Evolutionary conservation across 1,284 basidiomycete species (phyloP).

Genomic region (Sphagnurus paluster): DNA sequence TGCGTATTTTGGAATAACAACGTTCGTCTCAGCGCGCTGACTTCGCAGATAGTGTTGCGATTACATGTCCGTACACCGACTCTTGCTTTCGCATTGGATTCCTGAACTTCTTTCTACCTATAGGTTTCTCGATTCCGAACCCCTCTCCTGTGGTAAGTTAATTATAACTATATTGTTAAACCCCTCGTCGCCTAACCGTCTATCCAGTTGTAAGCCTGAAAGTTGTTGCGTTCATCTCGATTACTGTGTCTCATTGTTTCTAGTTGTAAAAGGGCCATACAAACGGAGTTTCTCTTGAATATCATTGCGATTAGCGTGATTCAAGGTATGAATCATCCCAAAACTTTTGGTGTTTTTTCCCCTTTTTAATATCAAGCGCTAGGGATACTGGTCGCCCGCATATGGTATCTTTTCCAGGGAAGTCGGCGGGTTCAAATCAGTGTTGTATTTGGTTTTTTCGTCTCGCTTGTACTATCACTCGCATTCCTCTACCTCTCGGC

Average conservation of each 20-base stretch:
- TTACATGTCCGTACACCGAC: constrained; percentile 12
- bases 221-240: constrained; percentile 3
- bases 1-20: constrained; percentile 16
- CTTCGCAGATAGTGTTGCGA: constrained; percentile 5
- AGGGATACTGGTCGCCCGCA: constrained; percentile 37
- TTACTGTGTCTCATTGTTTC: not conserved
- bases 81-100: not conserved
- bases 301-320: constrained; percentile 30
- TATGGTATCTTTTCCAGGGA: constrained; percentile 38
- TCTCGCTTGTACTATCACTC: constrained; percentile 28
- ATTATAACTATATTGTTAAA: constrained; percentile 1
- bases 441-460: constrained; percentile 27
- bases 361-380: not conserved
- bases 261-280: constrained; percentile 30
- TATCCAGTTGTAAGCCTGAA: constrained; percentile 27
- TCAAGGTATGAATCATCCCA: constrained; percentile 25
- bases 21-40: not conserved
- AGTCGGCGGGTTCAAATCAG: constrained; percentile 23
- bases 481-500: constrained; percentile 24
- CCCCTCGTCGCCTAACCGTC: not conserved
- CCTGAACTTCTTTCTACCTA: not conserved
- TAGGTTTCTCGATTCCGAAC: constrained; percentile 26
- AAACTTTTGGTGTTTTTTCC: not conserved
- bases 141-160: constrained; percentile 26
- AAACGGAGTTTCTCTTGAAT: constrained; percentile 24